Percentiles rank a stretch among this genome's conserved stretches.
phyloP scores from a whole-genome alignment of 1,284 basidiomycete genomes.

The Ceratobasidium sp. region DNA sequence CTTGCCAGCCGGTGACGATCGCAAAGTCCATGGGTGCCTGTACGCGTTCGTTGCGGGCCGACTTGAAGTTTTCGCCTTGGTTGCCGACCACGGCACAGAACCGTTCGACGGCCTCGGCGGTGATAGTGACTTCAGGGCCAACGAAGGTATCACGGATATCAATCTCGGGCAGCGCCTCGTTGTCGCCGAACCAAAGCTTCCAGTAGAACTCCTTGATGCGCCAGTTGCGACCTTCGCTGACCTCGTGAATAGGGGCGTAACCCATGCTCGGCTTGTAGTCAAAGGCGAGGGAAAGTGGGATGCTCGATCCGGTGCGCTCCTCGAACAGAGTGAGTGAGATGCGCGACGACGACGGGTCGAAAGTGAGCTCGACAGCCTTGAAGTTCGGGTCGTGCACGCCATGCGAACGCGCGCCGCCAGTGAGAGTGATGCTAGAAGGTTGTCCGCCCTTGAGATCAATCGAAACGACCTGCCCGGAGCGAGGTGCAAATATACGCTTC shows the following conservation, averaged over 20 bases:
- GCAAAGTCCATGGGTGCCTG: slow-evolving; percentile 99
- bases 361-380: slow-evolving; percentile 84
- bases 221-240: slow-evolving; percentile 82
- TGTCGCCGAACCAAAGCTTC: slow-evolving; percentile 94
- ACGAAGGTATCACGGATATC: slow-evolving; percentile 80
- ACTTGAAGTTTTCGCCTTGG: slow-evolving; percentile 89
- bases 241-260: slow-evolving; percentile 93
- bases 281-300: slow-evolving; percentile 87
- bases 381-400: slow-evolving; percentile 77
- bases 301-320: slow-evolving; percentile 76
- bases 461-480: slow-evolving; percentile 74
- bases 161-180: slow-evolving; percentile 75
- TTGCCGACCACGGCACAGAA: slow-evolving; percentile 97
- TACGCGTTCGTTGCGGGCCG: slow-evolving; percentile 69
- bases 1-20: slow-evolving; percentile 97
- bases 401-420: slow-evolving; percentile 82
- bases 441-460: slow-evolving; percentile 52
- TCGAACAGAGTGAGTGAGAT: slow-evolving; percentile 87
- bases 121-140: slow-evolving; percentile 83
- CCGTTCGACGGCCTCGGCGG: slow-evolving; percentile 76
- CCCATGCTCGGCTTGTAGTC: slow-evolving; percentile 88
- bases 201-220: slow-evolving; percentile 98
- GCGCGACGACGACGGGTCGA: slow-evolving; percentile 58
- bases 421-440: slow-evolving; percentile 67
- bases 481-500: slow-evolving; percentile 85